phyloP scores from a whole-genome alignment of 768 basidiomycete genomes.

The Hericium rajendrae region DNA sequence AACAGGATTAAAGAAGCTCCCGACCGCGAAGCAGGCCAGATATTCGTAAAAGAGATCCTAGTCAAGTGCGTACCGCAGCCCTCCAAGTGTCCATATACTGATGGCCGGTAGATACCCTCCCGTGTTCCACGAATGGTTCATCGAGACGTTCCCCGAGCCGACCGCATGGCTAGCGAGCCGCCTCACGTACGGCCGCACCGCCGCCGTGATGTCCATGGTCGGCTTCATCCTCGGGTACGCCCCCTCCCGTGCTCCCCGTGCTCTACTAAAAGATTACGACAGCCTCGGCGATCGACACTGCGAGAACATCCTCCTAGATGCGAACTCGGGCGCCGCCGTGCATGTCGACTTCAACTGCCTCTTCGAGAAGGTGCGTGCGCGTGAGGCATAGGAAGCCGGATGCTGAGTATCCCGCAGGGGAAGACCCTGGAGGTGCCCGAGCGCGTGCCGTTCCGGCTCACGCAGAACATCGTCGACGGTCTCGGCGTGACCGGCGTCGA shows the following conservation, averaged over 20 bases:
- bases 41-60: constrained; percentile 48
- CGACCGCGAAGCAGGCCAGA: constrained; percentile 40
- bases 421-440: constrained; percentile 83
- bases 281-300: constrained; percentile 97
- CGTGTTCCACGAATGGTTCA: constrained; percentile 95
- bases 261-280: neutral
- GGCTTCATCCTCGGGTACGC: constrained; percentile 90
- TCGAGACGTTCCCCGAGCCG: constrained; percentile 95
- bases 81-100: neutral
- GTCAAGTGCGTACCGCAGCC: constrained; percentile 34
- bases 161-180: constrained; percentile 88
- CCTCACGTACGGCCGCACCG: constrained; percentile 77
- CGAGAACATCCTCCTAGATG: constrained; percentile 93
- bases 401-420: constrained; percentile 34
- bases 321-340: constrained; percentile 78
- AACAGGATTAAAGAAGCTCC: constrained; percentile 38
- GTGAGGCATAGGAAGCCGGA: neutral
- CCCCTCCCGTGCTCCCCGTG: neutral
- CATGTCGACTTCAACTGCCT: constrained; percentile 98
- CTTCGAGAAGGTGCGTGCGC: constrained; percentile 73
- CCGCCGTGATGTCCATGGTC: constrained; percentile 98
- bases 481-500: constrained; percentile 91
- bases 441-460: constrained; percentile 87
- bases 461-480: constrained; percentile 87
- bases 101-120: constrained; percentile 50